phyloP scores from a whole-genome alignment of 768 basidiomycete genomes.

The Termitomyces sp. region DNA sequence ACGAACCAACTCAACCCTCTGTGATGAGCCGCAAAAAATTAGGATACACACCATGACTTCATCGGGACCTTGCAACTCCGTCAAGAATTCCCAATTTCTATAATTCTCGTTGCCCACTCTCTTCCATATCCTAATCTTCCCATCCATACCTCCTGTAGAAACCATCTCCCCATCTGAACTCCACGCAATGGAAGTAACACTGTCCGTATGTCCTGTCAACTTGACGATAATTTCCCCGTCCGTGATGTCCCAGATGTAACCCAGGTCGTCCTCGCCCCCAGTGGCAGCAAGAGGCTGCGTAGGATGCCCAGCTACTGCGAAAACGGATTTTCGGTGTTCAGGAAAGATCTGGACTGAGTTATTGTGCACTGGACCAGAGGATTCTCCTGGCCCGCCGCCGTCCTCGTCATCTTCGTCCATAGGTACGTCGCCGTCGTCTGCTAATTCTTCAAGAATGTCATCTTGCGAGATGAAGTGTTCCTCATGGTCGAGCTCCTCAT shows the following conservation, averaged over 20 bases:
- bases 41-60: conserved; percentile 77
- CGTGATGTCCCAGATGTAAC: conserved; percentile 88
- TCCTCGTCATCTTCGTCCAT: conserved; percentile 71
- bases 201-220: conserved; percentile 91
- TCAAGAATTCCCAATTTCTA: conserved; percentile 90
- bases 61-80: conserved; percentile 88
- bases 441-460: conserved; percentile 61
- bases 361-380: conserved; percentile 38
- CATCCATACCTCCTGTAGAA: conserved; percentile 98
- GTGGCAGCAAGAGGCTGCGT: conserved; percentile 77
- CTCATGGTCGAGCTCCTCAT: conserved; percentile 36
- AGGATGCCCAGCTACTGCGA: conserved; percentile 81
- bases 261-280: conserved; percentile 93
- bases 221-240: conserved; percentile 77
- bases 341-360: conserved; percentile 68
- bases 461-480: conserved; percentile 62
- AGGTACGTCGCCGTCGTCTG: conserved; percentile 58
- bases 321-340: conserved; percentile 73
- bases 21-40: background rate
- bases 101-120: conserved; percentile 72
- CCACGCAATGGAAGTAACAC: conserved; percentile 75
- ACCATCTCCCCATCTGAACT: conserved; percentile 89
- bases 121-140: conserved; percentile 88
- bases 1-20: conserved; percentile 2
- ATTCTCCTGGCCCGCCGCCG: conserved; percentile 39